Conservation (phyloP, 2,329 filamentous ascomycete species). For the Aschersonia sp. region DNA sequence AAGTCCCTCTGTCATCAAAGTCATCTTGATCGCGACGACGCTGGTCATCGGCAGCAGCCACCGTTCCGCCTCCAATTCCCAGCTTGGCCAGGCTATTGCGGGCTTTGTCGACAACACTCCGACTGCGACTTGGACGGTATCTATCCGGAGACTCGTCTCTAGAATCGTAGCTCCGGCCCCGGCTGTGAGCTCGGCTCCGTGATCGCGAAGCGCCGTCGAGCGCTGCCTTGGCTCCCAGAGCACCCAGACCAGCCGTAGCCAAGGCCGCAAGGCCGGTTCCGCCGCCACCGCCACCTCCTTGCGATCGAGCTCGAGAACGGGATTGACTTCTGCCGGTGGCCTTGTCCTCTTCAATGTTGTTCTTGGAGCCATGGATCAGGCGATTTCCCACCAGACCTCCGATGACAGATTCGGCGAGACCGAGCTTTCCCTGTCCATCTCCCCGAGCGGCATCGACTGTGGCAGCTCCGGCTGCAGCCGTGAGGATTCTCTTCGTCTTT, state of each 20-base stretch:
- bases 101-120: conserved; percentile 49
- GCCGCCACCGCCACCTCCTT: conserved; percentile 27
- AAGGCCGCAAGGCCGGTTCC: conserved; percentile 44
- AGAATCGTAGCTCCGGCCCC: conserved; percentile 28
- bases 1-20: conserved; percentile 23
- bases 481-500: conserved; percentile 84
- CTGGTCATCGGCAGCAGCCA: conserved; percentile 20
- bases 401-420: conserved; percentile 74
- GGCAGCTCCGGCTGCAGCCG: conserved; percentile 73
- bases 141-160: conserved; percentile 29
- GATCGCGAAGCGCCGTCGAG: conserved; percentile 34
- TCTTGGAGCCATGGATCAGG: conserved; percentile 65
- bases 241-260: conserved; percentile 47
- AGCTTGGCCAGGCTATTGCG: conserved; percentile 48
- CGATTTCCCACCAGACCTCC: conserved; percentile 80
- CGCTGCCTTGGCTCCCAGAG: conserved; percentile 47
- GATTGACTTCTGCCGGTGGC: conserved; percentile 52
- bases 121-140: conserved; percentile 37
- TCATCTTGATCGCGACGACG: conserved; percentile 28
- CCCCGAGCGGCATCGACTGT: conserved; percentile 70
- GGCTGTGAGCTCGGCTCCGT: conserved; percentile 33
- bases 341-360: conserved; percentile 47
- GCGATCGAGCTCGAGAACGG: conserved; percentile 49
- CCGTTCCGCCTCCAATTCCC: conserved; percentile 37
- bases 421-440: conserved; percentile 63